These are phyloP conservation scores for Xerocomus amazonicus DNA, from an alignment of 1,284 basidiomycete genomes.

Conservation along the genomic window DNA sequence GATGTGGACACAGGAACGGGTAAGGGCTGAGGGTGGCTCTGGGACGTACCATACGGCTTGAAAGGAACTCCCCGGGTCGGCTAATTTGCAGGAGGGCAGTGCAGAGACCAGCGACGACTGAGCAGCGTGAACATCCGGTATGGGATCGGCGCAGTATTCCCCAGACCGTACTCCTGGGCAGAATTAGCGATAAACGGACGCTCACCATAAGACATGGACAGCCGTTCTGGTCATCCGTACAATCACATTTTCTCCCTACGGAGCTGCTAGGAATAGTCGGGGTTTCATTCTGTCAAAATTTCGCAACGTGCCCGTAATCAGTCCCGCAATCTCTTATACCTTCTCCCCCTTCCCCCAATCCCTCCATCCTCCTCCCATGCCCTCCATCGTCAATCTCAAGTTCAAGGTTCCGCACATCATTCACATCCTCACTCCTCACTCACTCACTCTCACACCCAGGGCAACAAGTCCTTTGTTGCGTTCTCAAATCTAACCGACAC, in stretches of 20 bases:
- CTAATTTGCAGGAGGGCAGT: slow-evolving; percentile 7
- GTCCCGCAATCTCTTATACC: slow-evolving; percentile 22
- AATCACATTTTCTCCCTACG: slow-evolving; percentile 14
- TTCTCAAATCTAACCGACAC: slow-evolving; percentile 81
- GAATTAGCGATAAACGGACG: slow-evolving; percentile 10
- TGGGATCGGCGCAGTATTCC: too few relatives aligned
- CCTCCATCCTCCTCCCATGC: slow-evolving; percentile 43
- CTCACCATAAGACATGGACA: neutral
- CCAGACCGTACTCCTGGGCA: too few relatives aligned
- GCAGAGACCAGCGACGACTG: neutral
- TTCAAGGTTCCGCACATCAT: slow-evolving; percentile 56
- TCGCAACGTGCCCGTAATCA: neutral
- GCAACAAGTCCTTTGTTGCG: slow-evolving; percentile 87
- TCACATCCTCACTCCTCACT: slow-evolving; percentile 16
- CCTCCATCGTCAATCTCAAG: slow-evolving; percentile 82
- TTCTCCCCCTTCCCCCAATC: neutral
- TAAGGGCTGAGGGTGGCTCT: slow-evolving; percentile 21
- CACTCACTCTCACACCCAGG: slow-evolving; percentile 41
- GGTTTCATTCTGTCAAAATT: slow-evolving; percentile 32
- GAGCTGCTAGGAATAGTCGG: slow-evolving; percentile 30
- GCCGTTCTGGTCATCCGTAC: slow-evolving; percentile 15
- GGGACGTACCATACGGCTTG: neutral
- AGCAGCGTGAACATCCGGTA: too few relatives aligned
- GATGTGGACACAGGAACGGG: slow-evolving; percentile 27
- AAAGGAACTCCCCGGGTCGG: slow-evolving; percentile 22